Percentiles rank a stretch among this genome's conserved stretches.
These are phyloP conservation scores for Staphylotrichum longicolle DNA, from an alignment of 495 filamentous ascomycete genomes.

Conservation along the genomic window DNA sequence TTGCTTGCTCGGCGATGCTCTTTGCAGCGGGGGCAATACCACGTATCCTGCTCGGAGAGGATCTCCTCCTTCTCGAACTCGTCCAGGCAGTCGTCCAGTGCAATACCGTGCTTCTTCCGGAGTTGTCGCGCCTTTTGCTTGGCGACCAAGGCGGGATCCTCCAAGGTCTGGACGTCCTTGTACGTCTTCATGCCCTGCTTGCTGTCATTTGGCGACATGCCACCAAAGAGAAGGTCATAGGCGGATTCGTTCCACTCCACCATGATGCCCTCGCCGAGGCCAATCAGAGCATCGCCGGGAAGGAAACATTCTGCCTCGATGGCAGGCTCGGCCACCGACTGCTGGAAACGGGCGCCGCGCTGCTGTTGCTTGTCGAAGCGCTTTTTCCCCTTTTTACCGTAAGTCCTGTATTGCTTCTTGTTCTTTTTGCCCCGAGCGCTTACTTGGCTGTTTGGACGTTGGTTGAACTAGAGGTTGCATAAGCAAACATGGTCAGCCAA, in stretches of 20 bases:
- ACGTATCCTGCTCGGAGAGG: slow-evolving; percentile 88
- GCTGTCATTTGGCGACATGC: slow-evolving; percentile 31
- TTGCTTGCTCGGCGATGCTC: slow-evolving; percentile 88
- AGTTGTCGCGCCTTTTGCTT: slow-evolving; percentile 56
- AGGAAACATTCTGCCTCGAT: slow-evolving; percentile 34
- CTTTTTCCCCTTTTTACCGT: slow-evolving; percentile 41
- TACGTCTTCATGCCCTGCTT: slow-evolving; percentile 50
- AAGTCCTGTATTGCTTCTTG: slow-evolving; percentile 35
- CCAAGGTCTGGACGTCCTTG: slow-evolving; percentile 48
- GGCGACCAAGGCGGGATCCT: slow-evolving; percentile 65
- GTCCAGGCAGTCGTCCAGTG: slow-evolving; percentile 84
- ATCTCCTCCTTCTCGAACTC: slow-evolving; percentile 94
- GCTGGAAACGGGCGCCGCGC: slow-evolving; percentile 31
- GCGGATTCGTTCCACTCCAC: slow-evolving; percentile 74
- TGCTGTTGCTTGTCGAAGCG: slow-evolving; percentile 34
- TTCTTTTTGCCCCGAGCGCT: slow-evolving; percentile 37
- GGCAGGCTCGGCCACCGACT: slow-evolving; percentile 26
- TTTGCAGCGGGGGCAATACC: slow-evolving; percentile 96
- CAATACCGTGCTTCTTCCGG: slow-evolving; percentile 70
- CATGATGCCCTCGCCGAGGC: slow-evolving; percentile 75
- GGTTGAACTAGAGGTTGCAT: not conserved
- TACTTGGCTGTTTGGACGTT: slow-evolving; percentile 20
- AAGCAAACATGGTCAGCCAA: not conserved
- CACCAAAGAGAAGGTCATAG: slow-evolving; percentile 68
- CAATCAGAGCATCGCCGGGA: slow-evolving; percentile 58